Evolutionary conservation across 1,139 yeast genomes (phyloP).

Genomic region (Kodamaea ohmeri): DNA sequence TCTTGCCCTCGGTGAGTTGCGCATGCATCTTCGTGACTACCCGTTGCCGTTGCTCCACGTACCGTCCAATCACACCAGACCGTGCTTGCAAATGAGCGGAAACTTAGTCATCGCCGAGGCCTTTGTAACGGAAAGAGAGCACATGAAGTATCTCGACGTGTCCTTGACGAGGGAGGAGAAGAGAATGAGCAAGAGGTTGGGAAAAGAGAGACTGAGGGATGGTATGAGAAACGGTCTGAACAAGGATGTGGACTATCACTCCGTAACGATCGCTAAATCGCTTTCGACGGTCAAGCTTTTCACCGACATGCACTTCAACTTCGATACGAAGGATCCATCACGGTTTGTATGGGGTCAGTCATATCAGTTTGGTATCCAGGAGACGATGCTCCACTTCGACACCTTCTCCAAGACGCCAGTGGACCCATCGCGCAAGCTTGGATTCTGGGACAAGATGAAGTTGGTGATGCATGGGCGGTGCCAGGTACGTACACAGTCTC

Average conservation of each 20-base stretch:
- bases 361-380: slow-evolving; percentile 81
- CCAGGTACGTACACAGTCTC: slow-evolving; percentile 31
- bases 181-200: slow-evolving; percentile 17
- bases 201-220: too few relatives aligned
- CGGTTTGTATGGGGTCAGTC: slow-evolving; percentile 85
- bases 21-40: slow-evolving; percentile 62
- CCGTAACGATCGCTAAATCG: slow-evolving; percentile 70
- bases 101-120: slow-evolving; percentile 50
- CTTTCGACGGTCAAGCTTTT: slow-evolving; percentile 73
- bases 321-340: slow-evolving; percentile 59
- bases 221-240: too few relatives aligned
- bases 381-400: slow-evolving; percentile 75
- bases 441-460: slow-evolving; percentile 59
- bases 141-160: slow-evolving; percentile 58
- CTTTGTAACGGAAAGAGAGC: slow-evolving; percentile 36
- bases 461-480: slow-evolving; percentile 49
- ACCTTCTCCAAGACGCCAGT: slow-evolving; percentile 79
- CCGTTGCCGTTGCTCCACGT: slow-evolving; percentile 58
- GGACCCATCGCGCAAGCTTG: slow-evolving; percentile 57
- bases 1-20: slow-evolving; percentile 47
- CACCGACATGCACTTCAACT: slow-evolving; percentile 56
- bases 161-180: slow-evolving; percentile 46
- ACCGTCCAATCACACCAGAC: slow-evolving; percentile 24
- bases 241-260: slow-evolving; percentile 49
- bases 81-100: slow-evolving; percentile 41